Evolutionary conservation across 164 flowering plant species (phyloP).

Genomic region (Taxillus chinensis): DNA sequence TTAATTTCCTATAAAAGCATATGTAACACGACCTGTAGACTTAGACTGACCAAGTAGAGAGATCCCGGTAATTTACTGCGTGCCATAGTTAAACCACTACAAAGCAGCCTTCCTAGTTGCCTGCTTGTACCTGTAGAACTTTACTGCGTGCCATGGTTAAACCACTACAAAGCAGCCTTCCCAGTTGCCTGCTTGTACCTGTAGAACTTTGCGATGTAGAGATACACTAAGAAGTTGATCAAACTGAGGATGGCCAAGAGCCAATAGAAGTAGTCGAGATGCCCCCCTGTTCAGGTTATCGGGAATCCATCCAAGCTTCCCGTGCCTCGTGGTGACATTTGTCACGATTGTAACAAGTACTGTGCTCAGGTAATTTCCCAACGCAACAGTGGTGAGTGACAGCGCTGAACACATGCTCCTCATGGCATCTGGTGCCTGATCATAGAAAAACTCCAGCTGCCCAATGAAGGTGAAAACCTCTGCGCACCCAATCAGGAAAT

Average conservation of each 20-base stretch:
- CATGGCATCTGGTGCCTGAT: slow-evolving; percentile 52
- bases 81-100: too few species aligned
- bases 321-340: slow-evolving; percentile 15
- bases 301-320: slow-evolving; percentile 43
- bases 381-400: slow-evolving; percentile 32
- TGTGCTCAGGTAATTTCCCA: slow-evolving; percentile 41
- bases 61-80: too few species aligned
- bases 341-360: slow-evolving; percentile 31
- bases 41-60: background rate
- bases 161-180: background rate
- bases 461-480: slow-evolving; percentile 48
- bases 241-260: slow-evolving; percentile 28
- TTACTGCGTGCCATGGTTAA: too few species aligned
- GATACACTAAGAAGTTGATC: slow-evolving; percentile 25
- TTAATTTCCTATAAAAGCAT: background rate
- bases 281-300: slow-evolving; percentile 39
- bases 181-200: slow-evolving; percentile 20
- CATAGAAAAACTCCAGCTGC: slow-evolving; percentile 50
- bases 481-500: slow-evolving; percentile 35
- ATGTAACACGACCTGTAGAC: too few species aligned
- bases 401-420: slow-evolving; percentile 42
- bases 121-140: too few species aligned
- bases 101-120: too few species aligned
- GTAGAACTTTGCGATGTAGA: slow-evolving; percentile 25
- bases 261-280: slow-evolving; percentile 42